phyloP scores from a whole-genome alignment of 2,329 filamentous ascomycete species.

The Talaromyces islandicus region DNA sequence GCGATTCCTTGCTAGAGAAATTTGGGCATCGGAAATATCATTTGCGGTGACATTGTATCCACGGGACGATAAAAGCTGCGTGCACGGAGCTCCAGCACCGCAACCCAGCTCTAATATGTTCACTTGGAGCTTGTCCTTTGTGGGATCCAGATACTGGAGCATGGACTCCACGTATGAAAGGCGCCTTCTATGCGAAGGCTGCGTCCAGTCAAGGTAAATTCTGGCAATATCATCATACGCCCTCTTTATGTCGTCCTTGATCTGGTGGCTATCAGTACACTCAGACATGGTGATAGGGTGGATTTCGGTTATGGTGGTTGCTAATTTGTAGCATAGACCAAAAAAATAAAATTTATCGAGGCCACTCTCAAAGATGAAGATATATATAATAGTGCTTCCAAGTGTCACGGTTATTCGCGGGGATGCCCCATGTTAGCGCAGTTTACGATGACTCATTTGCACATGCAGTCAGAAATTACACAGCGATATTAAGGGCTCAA shows the following conservation, averaged over 20 bases:
- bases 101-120: constrained; percentile 37
- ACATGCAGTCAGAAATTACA: background rate
- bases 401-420: too few relatives aligned
- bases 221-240: constrained; percentile 33
- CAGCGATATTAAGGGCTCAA: background rate
- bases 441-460: background rate
- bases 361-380: background rate
- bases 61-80: constrained; percentile 15
- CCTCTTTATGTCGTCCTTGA: constrained; percentile 14
- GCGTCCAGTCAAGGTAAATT: constrained; percentile 32
- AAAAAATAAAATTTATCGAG: background rate
- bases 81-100: constrained; percentile 33
- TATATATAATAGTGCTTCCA: background rate
- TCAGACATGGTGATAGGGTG: constrained; percentile 3
- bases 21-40: constrained; percentile 37
- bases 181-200: constrained; percentile 20
- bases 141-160: constrained; percentile 15
- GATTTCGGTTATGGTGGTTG: background rate
- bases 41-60: constrained; percentile 31
- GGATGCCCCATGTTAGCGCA: background rate
- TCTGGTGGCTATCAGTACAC: background rate
- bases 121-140: background rate
- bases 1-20: constrained; percentile 26
- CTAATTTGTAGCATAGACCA: background rate
- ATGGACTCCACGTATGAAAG: constrained; percentile 23